Percentiles rank a stretch among this genome's conserved stretches.
Conservation (phyloP, 441 rosid species). For the Kokia cookei region DNA sequence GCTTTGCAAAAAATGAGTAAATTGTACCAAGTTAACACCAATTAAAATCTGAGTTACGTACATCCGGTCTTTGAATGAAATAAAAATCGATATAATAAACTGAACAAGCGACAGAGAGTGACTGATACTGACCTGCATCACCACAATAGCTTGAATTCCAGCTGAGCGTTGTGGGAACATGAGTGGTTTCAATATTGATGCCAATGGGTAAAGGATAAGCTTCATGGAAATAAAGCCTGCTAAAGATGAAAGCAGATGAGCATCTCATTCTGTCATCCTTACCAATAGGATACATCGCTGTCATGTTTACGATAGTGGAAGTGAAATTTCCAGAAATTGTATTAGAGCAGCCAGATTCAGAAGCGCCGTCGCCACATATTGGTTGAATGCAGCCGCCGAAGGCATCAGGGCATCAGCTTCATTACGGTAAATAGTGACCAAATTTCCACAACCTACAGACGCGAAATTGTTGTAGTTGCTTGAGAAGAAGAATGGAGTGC, state of each 20-base stretch:
- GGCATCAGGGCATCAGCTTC: no score
- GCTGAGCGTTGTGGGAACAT: not conserved
- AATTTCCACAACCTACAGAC: no score
- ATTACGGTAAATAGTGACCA: no score
- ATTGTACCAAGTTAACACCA: not conserved
- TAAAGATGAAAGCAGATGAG: not conserved
- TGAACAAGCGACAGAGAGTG: not conserved
- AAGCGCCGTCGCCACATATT: no score
- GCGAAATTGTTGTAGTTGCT: no score
- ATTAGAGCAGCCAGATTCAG: not conserved
- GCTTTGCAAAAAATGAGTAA: not conserved
- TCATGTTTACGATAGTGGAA: not conserved
- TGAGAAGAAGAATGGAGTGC: no score
- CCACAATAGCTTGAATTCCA: not conserved
- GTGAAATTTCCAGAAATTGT: not conserved
- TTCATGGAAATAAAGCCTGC: no score
- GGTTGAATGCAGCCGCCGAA: no score
- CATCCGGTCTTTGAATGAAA: no score
- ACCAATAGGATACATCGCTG: not conserved
- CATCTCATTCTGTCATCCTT: not conserved
- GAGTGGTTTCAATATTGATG: not conserved
- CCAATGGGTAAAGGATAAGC: no score
- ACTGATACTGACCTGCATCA: not conserved
- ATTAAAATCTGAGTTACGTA: no score
- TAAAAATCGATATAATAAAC: no score